Conservation (phyloP, 371 early-diverging fungal genomes). For the Rhizopus delemar region DNA sequence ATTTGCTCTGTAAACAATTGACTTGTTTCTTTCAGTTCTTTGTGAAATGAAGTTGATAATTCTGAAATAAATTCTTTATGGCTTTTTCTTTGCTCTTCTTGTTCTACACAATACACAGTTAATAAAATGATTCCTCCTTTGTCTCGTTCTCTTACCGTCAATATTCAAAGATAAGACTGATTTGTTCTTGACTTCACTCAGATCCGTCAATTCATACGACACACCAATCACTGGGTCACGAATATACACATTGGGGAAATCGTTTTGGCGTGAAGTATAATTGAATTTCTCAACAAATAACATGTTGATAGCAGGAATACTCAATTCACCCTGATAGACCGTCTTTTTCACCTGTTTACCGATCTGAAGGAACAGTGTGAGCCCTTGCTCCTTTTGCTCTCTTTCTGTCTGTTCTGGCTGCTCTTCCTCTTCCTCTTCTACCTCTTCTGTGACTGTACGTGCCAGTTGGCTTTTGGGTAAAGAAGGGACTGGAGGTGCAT, state of each 20-base stretch:
- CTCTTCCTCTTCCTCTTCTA: conserved; percentile 16
- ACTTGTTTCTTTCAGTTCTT: conserved; percentile 38
- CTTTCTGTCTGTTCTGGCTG: conserved; percentile 13
- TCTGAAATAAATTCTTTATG: conserved; percentile 38
- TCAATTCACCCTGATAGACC: conserved; percentile 57
- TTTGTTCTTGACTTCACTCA: conserved; percentile 61
- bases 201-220: conserved; percentile 71
- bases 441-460: conserved; percentile 22
- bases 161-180: conserved; percentile 67
- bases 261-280: conserved; percentile 61
- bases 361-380: conserved; percentile 57
- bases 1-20: conserved; percentile 35
- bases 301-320: conserved; percentile 63
- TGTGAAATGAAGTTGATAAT: conserved; percentile 30
- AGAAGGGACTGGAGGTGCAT: conserved; percentile 44
- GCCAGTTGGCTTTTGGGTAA: conserved; percentile 22
- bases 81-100: conserved; percentile 27
- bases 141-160: conserved; percentile 44
- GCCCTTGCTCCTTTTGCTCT: conserved; percentile 11
- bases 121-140: background rate
- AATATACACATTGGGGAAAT: conserved; percentile 71
- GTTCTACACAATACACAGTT: conserved; percentile 1
- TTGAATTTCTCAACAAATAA: conserved; percentile 67
- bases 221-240: conserved; percentile 60
- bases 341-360: conserved; percentile 65